Conservation (phyloP, 768 basidiomycete species). For the Suillus brevipes region DNA sequence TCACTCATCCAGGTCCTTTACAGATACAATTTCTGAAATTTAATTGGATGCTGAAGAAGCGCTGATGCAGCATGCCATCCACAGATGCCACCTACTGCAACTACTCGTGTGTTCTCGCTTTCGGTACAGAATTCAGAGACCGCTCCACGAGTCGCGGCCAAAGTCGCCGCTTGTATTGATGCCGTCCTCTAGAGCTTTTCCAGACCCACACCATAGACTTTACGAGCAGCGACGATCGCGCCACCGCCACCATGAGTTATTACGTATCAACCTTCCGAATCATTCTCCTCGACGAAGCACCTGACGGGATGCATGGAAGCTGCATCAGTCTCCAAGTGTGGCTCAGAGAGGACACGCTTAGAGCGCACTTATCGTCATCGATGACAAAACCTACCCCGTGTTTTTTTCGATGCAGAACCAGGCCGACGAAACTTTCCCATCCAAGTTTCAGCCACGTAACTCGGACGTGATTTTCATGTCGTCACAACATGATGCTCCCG, state of each 20-base stretch:
- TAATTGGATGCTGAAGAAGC: background rate
- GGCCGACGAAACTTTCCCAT: background rate
- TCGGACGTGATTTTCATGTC: background rate
- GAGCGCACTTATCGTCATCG: background rate
- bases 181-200: background rate
- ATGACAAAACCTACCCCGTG: background rate
- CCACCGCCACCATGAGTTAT: background rate
- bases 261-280: background rate
- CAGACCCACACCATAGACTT: background rate
- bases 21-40: background rate
- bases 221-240: background rate
- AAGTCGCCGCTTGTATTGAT: background rate
- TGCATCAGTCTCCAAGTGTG: background rate
- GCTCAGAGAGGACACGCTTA: background rate
- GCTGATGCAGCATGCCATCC: background rate
- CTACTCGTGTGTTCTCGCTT: background rate
- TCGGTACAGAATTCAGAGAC: background rate
- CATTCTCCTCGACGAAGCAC: background rate
- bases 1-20: background rate
- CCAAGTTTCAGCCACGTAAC: background rate
- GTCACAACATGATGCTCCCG: background rate
- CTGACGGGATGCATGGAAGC: background rate
- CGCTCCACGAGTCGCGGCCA: background rate
- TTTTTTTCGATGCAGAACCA: background rate
- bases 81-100: background rate